Evolutionary conservation across 2,329 filamentous ascomycete species (phyloP).

Genomic region (Alternaria brassicae): DNA sequence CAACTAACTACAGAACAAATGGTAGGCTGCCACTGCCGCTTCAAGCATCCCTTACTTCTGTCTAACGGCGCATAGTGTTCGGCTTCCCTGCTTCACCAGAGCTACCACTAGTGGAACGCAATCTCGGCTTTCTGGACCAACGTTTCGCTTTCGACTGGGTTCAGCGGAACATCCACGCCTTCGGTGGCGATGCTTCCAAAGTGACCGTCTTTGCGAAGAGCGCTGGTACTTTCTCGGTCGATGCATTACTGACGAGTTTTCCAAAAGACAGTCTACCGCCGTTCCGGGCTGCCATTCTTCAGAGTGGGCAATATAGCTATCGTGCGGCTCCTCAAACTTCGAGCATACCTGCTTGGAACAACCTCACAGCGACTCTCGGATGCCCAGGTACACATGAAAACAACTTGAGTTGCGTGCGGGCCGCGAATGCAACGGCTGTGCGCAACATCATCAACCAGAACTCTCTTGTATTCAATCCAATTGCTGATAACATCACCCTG

Average conservation of each 20-base stretch:
- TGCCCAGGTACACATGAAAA: constrained; percentile 27
- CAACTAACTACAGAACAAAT: constrained; percentile 41
- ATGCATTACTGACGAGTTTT: constrained; percentile 39
- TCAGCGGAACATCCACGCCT: constrained; percentile 56
- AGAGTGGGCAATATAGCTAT: constrained; percentile 38
- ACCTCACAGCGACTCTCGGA: constrained; percentile 27
- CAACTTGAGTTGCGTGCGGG: constrained; percentile 34
- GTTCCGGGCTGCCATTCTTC: constrained; percentile 40
- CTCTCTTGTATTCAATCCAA: constrained; percentile 27
- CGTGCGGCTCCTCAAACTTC: constrained; percentile 15
- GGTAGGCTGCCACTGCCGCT: constrained; percentile 14
- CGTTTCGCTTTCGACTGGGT: constrained; percentile 64
- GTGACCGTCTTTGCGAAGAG: constrained; percentile 57
- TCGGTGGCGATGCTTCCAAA: constrained; percentile 58
- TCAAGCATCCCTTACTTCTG: too few species aligned
- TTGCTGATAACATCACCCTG: constrained; percentile 33
- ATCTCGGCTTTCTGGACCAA: constrained; percentile 64
- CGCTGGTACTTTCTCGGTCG: constrained; percentile 36
- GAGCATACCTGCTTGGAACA: constrained; percentile 29
- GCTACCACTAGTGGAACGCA: constrained; percentile 38
- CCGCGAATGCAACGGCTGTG: constrained; percentile 26
- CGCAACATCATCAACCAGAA: constrained; percentile 28
- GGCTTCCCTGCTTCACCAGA: constrained; percentile 36
- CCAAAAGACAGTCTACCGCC: constrained; percentile 27
- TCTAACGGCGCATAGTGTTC: constrained; percentile 30